Percentiles rank a stretch among this genome's conserved stretches.
These are phyloP conservation scores for Neoscytalidium dimidiatum DNA, from an alignment of 2,329 filamentous ascomycete genomes.

Conservation along the genomic window DNA sequence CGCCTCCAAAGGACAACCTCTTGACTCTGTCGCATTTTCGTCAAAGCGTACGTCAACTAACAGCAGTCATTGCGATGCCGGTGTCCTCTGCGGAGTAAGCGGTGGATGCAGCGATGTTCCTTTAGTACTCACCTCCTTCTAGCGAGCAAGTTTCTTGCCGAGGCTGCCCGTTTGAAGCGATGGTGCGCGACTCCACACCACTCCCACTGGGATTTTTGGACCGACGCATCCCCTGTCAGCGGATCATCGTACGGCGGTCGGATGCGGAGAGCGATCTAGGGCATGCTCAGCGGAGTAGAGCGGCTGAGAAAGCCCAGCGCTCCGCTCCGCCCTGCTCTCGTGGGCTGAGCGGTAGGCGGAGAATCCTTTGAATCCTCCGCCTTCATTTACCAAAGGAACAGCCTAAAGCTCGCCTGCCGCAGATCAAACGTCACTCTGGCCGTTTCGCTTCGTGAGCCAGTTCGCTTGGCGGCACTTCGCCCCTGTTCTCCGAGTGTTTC, in stretches of 20 bases:
- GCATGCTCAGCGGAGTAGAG: not conserved
- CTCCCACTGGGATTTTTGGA: not conserved
- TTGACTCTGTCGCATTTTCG: too few species aligned
- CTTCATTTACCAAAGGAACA: slow-evolving; percentile 12
- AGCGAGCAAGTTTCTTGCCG: not conserved
- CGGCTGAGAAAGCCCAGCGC: not conserved
- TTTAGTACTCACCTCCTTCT: not conserved
- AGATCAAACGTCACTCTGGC: slow-evolving; percentile 12
- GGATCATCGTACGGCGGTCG: not conserved
- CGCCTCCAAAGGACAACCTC: too few species aligned
- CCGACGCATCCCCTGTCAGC: not conserved
- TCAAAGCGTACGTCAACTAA: too few species aligned
- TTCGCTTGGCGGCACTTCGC: slow-evolving; percentile 13
- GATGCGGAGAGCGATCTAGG: not conserved
- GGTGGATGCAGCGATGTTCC: not conserved
- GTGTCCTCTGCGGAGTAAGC: too few species aligned
- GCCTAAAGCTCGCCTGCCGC: slow-evolving; percentile 1
- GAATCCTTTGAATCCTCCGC: not conserved
- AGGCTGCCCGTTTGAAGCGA: not conserved
- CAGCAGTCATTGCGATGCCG: too few species aligned
- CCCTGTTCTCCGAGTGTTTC: slow-evolving; percentile 8
- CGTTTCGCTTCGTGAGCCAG: not conserved
- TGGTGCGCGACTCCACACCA: not conserved
- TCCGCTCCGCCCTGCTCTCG: slow-evolving; percentile 8
- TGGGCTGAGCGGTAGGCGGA: not conserved